Evolutionary conservation across 768 basidiomycete species (phyloP), one percentile per base, ranked within the genome.

Genomic region (Russula vinacea): DNA sequence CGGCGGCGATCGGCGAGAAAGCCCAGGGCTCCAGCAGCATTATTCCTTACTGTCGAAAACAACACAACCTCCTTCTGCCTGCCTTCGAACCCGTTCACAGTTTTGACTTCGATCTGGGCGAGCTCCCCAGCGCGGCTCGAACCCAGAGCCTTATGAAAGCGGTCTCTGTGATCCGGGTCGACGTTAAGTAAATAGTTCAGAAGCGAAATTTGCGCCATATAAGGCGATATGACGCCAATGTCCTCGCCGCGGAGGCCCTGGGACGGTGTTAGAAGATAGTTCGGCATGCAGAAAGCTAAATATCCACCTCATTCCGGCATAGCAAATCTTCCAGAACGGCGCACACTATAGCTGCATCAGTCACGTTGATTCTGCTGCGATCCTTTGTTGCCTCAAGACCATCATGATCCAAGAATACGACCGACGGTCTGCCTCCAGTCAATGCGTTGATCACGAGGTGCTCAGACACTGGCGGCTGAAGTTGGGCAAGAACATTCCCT

Each of bases 71-170:
- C 89, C 76, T 96, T 96, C 77, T 97, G 92, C 51, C 92, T 82
- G 14, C 94, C 94, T 74, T 97, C 92, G 73, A 95, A 97, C 22
- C 94, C 94, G 70, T 97, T 94, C 16, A 97, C 94, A 0, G 94
- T 96, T 77, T 90, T 92, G 70, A 96, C 83, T 74, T 96, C 94
- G 57, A 97, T 81, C 58, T 82, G 73, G 0, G 76, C 71, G 8
- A 92, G 73, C 67, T 94, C 86, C 75, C 82, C 77, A 22, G 80
- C 84, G 29, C 92, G 85, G 52, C 80, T 80, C 16, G 80, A 74
- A 24, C 92, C 93, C 26, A 95, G 79, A 0, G 84, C 80, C 7
- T 74, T 71, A 44, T 75, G 73, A 72, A 93, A 89, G 0, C 86
- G 84, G 56, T 73, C 73, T 47, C 74, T 74, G 56, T 84, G 82